Conservation (phyloP, 2,329 filamentous ascomycete genomes). For the Biscogniauxia marginata region DNA sequence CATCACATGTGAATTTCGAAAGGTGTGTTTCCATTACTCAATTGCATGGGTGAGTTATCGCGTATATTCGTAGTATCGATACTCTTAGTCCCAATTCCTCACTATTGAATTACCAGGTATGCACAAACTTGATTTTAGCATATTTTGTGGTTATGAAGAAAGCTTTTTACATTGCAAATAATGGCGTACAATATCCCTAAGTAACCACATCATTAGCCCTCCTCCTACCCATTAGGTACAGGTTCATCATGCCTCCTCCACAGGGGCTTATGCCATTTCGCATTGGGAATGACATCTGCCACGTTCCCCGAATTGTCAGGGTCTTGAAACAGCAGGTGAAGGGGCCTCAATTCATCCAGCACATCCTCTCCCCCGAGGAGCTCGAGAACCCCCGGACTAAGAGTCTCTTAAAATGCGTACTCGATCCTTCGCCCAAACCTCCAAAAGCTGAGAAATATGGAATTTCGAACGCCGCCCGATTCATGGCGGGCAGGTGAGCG, state of each 20-base stretch:
- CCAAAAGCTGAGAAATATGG: conserved; percentile 10
- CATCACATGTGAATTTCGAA: no score
- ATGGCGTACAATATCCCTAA: neutral
- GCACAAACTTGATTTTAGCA: neutral
- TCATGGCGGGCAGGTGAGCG: conserved; percentile 45
- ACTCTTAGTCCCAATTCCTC: neutral
- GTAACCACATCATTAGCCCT: neutral
- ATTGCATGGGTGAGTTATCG: no score
- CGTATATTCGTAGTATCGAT: no score
- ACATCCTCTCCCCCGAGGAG: conserved; percentile 47
- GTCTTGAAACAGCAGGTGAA: conserved; percentile 48
- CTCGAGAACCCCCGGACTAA: conserved; percentile 15
- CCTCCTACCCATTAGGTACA: no score
- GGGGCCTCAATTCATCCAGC: conserved; percentile 45
- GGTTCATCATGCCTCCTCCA: conserved; percentile 16
- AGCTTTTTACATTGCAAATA: neutral
- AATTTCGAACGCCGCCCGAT: conserved; percentile 39
- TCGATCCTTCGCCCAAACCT: conserved; percentile 10
- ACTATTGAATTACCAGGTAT: neutral
- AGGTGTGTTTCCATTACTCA: neutral
- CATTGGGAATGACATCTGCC: conserved; percentile 79
- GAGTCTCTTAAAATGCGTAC: conserved; percentile 12
- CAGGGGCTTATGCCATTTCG: conserved; percentile 61
- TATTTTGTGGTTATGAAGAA: neutral
- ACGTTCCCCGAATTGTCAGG: conserved; percentile 60